Evolutionary conservation across 2,329 filamentous ascomycete genomes (phyloP), one percentile per base, ranked within the genome.

Genomic region (Akanthomyces muscarius): DNA sequence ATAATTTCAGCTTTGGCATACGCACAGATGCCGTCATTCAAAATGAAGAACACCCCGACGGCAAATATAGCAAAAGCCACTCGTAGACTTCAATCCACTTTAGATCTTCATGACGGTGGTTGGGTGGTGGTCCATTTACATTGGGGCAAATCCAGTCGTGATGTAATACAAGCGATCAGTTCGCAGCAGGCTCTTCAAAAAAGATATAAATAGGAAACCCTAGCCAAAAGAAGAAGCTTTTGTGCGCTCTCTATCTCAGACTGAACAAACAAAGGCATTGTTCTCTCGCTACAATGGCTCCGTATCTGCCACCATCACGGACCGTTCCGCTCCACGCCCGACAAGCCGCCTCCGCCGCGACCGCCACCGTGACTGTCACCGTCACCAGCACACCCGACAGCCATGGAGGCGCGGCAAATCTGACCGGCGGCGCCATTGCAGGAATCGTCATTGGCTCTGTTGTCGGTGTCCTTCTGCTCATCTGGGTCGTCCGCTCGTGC

Each of bases 361-460:
- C 60, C 3, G 66, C 68, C 13, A 75, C 75, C 1, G 70, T 75
- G 4, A 77, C 75, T 2, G 68, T 77, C 25, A 59, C 69, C 13
- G n/a, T 68, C 1, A 53, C 67, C 14, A 64, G 65, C 50, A 56
- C 65, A 8, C 64, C 66, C 42, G 52, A 65, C 54, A 68, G 65
- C 52, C 64, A 65, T 45, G 65, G 67, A 16, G 64, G 66, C 7
- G 58, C 65, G 2, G 70, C 64, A n/a, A 66, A 61, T 13, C 73
- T 83, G 14, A 76, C 72, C 48, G 80, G 78, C 55, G 81, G 81
- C 52, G 80, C 79, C 53, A 83, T 83, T 56, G 80, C 80, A 0
- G 81, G 80, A 52, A 83, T 83, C 64, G 78, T 83, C 53, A 77
- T 83, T 65, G 80, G 80, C 23, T 79, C 78, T 28, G 73, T 83